Conservation (phyloP, 2,329 filamentous ascomycete genomes). For the Aureobasidium sp. region DNA sequence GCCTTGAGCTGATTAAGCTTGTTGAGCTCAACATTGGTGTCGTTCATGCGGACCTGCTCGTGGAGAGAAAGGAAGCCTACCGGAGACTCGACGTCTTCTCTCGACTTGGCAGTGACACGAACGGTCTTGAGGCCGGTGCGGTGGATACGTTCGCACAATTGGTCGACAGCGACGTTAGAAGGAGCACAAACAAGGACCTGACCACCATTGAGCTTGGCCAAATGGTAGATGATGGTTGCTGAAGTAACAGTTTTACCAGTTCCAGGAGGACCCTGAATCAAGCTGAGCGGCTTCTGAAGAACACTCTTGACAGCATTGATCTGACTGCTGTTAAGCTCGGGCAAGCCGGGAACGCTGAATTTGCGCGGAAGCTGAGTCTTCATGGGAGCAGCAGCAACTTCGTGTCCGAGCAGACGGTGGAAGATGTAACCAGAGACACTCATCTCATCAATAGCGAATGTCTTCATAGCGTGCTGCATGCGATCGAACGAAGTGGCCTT, state of each 20-base stretch:
- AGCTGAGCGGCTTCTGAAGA: conserved; percentile 81
- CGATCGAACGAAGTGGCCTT: conserved; percentile 98
- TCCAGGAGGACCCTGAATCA: conserved; percentile 94
- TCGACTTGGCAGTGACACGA: conserved; percentile 95
- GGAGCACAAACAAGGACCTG: conserved; percentile 95
- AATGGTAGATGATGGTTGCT: conserved; percentile 95
- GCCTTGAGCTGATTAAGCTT: conserved; percentile 91
- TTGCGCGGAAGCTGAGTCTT: conserved; percentile 95
- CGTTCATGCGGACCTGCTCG: conserved; percentile 95
- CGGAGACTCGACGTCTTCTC: conserved; percentile 97
- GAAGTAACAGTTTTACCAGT: conserved; percentile 99
- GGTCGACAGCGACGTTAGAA: conserved; percentile 96
- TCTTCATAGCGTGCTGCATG: conserved; percentile 99
- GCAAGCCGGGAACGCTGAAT: conserved; percentile 88
- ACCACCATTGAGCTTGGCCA: conserved; percentile 89
- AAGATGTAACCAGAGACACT: conserved; percentile 98
- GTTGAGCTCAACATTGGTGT: conserved; percentile 86
- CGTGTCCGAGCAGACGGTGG: conserved; percentile 89
- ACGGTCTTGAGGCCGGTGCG: conserved; percentile 92
- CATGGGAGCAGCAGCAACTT: conserved; percentile 89
- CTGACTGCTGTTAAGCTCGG: conserved; percentile 91
- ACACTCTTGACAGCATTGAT: conserved; percentile 95
- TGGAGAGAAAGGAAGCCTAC: conserved; percentile 93
- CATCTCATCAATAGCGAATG: conserved; percentile 95
- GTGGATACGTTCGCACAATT: conserved; percentile 95